A percentile compares a stretch with the other conserved stretches of the same genome.
phyloP scores from a whole-genome alignment of 441 rosid species.

The Gossypium schwendimanii region DNA sequence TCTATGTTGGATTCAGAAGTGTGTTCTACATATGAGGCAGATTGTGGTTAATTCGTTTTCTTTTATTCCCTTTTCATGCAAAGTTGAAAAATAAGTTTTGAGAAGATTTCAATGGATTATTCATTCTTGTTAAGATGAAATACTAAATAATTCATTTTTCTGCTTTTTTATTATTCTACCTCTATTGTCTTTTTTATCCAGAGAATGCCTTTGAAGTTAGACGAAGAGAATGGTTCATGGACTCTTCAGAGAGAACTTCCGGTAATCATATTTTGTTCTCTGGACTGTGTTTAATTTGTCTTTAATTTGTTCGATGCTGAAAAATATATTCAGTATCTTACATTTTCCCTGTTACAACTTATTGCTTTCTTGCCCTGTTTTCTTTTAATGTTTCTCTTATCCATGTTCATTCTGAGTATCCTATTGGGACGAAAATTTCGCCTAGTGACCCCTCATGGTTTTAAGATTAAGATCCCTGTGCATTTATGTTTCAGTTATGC shows the following conservation, averaged over 20 bases:
- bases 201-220: constrained; percentile 68
- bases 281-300: not conserved
- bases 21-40: not conserved
- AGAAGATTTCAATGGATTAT: not conserved
- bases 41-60: not conserved
- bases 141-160: not conserved
- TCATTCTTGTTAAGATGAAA: not conserved
- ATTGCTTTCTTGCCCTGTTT: too few relatives aligned
- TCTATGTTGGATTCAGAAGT: not conserved
- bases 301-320: not conserved
- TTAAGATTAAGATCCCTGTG: too few relatives aligned
- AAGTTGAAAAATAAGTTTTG: not conserved
- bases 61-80: not conserved
- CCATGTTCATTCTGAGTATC: too few relatives aligned
- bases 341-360: too few relatives aligned
- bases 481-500: not conserved
- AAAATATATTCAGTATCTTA: too few relatives aligned
- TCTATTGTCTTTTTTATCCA: constrained; percentile 18
- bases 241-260: constrained; percentile 57
- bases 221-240: constrained; percentile 55
- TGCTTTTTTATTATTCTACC: not conserved
- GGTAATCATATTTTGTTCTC: constrained; percentile 31
- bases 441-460: too few relatives aligned
- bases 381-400: too few relatives aligned
- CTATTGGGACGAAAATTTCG: too few relatives aligned